Percentiles rank a stretch among this genome's conserved stretches.
Evolutionary conservation across 495 filamentous ascomycete genomes (phyloP).

Genomic region (Talaromyces wortmannii): DNA sequence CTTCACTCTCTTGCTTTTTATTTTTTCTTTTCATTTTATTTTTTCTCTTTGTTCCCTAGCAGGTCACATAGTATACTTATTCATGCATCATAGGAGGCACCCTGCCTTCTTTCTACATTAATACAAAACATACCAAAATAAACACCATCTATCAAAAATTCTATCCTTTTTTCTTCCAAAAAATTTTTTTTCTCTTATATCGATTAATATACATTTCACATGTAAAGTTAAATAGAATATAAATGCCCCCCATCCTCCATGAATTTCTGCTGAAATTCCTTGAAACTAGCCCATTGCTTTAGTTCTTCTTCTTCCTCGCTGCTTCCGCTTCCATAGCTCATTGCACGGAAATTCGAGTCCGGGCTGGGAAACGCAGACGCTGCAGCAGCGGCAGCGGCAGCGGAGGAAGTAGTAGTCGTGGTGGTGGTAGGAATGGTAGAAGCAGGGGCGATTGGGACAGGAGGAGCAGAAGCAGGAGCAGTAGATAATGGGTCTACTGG

Average conservation of each 20-base stretch:
- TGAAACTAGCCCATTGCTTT: slow-evolving; percentile 64
- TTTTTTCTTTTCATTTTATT: no score
- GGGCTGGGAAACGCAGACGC: slow-evolving; percentile 1
- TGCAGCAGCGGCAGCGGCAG: background rate
- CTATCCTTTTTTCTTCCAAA: background rate
- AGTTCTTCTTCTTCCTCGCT: slow-evolving; percentile 66
- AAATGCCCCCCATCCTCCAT: slow-evolving; percentile 54
- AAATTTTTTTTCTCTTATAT: background rate
- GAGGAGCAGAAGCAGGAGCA: background rate
- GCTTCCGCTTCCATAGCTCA: slow-evolving; percentile 31
- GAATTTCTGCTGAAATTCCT: slow-evolving; percentile 66
- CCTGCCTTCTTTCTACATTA: no score
- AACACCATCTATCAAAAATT: background rate
- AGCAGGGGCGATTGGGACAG: background rate
- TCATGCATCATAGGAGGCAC: no score
- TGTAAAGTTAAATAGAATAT: slow-evolving; percentile 17
- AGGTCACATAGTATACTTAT: no score
- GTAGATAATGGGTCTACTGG: background rate
- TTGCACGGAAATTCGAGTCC: slow-evolving; percentile 14
- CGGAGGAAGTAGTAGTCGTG: background rate
- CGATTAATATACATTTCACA: background rate
- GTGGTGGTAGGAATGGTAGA: background rate
- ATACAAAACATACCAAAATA: no score
- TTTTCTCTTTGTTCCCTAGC: no score
- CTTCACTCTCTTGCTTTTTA: no score